Conservation (phyloP, 2,329 filamentous ascomycete species). For the Ophiostoma tasmaniense region DNA sequence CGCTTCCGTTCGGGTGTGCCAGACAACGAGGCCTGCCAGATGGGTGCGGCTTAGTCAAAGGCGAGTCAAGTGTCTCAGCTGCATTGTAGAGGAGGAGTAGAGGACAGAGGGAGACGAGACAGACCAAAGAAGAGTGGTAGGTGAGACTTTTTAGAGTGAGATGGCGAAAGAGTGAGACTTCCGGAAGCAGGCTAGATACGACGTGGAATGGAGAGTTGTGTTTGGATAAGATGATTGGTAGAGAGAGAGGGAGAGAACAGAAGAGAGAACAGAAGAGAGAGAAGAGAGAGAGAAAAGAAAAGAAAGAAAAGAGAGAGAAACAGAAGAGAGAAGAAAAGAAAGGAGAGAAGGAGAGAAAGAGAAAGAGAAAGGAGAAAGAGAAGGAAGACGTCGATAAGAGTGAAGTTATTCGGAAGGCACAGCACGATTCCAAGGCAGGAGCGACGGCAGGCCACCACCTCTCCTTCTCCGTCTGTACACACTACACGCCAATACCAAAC, state of each 20-base stretch:
- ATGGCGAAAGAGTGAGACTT: no score
- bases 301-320: not conserved
- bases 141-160: not conserved
- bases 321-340: not conserved
- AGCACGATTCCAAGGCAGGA: slow-evolving; percentile 7
- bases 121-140: no score
- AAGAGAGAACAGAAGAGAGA: not conserved
- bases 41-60: slow-evolving; percentile 13
- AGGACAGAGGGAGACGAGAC: no score
- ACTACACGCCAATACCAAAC: slow-evolving; percentile 11
- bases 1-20: not conserved
- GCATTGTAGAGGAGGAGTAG: slow-evolving; percentile 14
- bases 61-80: slow-evolving; percentile 17
- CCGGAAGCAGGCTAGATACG: no score
- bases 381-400: not conserved
- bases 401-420: slow-evolving; percentile 14
- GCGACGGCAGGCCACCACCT: slow-evolving; percentile 5
- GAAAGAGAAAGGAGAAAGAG: not conserved
- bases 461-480: no score
- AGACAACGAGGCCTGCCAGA: slow-evolving; percentile 1
- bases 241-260: not conserved
- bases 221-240: no score
- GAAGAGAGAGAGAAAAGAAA: not conserved
- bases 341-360: not conserved
- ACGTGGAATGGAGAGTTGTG: no score